Evolutionary conservation across 164 flowering plant species (phyloP).

Genomic region (Annona cherimola): DNA sequence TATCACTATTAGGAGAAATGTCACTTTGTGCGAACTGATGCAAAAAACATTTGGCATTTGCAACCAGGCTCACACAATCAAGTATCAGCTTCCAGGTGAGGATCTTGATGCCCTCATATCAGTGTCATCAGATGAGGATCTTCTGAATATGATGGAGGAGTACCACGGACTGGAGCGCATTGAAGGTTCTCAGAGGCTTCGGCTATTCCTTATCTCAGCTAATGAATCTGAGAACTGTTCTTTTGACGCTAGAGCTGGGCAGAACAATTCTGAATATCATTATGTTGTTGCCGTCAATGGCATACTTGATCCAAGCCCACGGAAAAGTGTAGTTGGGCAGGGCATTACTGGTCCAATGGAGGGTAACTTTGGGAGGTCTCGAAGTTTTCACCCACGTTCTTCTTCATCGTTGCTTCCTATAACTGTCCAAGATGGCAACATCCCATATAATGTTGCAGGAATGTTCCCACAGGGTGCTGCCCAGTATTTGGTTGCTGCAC

Average conservation of each 20-base stretch:
- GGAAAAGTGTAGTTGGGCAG: constrained; percentile 43
- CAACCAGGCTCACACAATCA: constrained; percentile 56
- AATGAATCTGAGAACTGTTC: constrained; percentile 49
- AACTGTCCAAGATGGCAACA: constrained; percentile 26
- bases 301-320: constrained; percentile 38
- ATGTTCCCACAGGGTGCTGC: constrained; percentile 14
- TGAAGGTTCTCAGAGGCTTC: constrained; percentile 48
- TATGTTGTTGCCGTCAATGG: constrained; percentile 85
- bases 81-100: constrained; percentile 90
- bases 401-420: constrained; percentile 23
- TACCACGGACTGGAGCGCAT: constrained; percentile 49
- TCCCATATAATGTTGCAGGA: constrained; percentile 15
- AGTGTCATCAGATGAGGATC: constrained; percentile 81
- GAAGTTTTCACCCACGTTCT: constrained; percentile 29
- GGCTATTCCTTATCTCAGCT: constrained; percentile 56
- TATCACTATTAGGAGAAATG: constrained; percentile 45
- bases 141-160: constrained; percentile 79
- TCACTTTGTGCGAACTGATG: constrained; percentile 46
- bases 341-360: constrained; percentile 35
- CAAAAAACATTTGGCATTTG: constrained; percentile 53
- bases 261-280: constrained; percentile 45
- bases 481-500: constrained; percentile 21
- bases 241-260: constrained; percentile 30
- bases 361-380: constrained; percentile 25
- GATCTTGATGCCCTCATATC: constrained; percentile 90